Conservation (phyloP, 164 flowering plant species). For the Vitis rupestris region DNA sequence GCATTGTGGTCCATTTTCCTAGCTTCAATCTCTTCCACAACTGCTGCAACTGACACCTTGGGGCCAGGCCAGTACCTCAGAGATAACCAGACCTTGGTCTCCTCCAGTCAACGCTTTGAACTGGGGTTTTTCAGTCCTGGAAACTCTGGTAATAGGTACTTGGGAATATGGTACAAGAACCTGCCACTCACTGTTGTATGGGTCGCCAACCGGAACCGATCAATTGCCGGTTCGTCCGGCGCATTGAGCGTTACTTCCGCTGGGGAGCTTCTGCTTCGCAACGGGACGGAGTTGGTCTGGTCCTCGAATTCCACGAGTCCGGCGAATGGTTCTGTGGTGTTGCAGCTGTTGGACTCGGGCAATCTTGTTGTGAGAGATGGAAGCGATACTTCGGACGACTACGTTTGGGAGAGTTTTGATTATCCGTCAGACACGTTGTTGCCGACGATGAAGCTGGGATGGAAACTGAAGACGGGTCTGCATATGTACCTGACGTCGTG, state of each 20-base stretch:
- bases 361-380: slow-evolving; percentile 7
- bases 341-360: slow-evolving; percentile 15
- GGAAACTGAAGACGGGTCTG: slow-evolving; percentile 13
- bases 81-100: background rate
- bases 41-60: slow-evolving; percentile 7
- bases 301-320: background rate
- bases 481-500: slow-evolving; percentile 11
- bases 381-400: background rate
- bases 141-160: background rate
- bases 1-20: background rate
- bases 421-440: slow-evolving; percentile 25
- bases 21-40: background rate
- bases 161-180: slow-evolving; percentile 16
- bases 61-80: background rate
- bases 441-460: slow-evolving; percentile 31
- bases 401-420: slow-evolving; percentile 27
- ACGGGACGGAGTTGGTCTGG: background rate
- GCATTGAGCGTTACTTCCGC: background rate
- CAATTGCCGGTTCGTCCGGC: background rate
- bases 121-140: slow-evolving; percentile 1
- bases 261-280: background rate
- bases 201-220: slow-evolving; percentile 5
- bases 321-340: background rate
- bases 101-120: background rate
- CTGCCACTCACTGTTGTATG: background rate